phyloP scores from a whole-genome alignment of 2,329 filamentous ascomycete genomes.

The Phoma sp. region DNA sequence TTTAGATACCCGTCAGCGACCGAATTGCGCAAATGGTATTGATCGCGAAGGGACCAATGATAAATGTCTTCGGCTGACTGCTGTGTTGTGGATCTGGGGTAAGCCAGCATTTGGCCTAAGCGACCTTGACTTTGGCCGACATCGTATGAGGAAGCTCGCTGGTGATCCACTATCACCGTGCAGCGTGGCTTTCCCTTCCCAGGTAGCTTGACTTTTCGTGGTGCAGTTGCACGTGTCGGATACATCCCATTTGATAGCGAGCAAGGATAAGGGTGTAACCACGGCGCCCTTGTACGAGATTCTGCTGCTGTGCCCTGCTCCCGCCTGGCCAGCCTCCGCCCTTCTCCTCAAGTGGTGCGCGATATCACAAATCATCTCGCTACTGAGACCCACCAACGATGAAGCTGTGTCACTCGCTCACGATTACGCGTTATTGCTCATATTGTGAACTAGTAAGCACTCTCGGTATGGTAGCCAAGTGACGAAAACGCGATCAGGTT shows the following conservation, averaged over 20 bases:
- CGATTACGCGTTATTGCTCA: not conserved
- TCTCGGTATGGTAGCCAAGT: not conserved
- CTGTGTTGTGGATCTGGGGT: slow-evolving; percentile 14
- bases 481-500: not conserved
- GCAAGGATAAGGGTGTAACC: slow-evolving; percentile 11
- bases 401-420: not conserved
- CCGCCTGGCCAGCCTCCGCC: not conserved
- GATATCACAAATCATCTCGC: not conserved
- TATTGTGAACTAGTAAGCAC: no score
- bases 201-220: slow-evolving; percentile 11
- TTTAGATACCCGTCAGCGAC: no score
- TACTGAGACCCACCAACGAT: not conserved
- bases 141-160: slow-evolving; percentile 9
- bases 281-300: slow-evolving; percentile 1
- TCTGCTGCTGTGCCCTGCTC: slow-evolving; percentile 8
- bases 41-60: slow-evolving; percentile 3
- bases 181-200: slow-evolving; percentile 6
- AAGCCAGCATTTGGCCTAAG: slow-evolving; percentile 13
- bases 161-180: slow-evolving; percentile 4
- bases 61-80: slow-evolving; percentile 1
- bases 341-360: slow-evolving; percentile 6
- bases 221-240: slow-evolving; percentile 14
- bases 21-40: no score
- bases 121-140: not conserved
- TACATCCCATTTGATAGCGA: not conserved